Evolutionary conservation across 1,284 basidiomycete species (phyloP).

Genomic region (Ustilago xerochloae): DNA sequence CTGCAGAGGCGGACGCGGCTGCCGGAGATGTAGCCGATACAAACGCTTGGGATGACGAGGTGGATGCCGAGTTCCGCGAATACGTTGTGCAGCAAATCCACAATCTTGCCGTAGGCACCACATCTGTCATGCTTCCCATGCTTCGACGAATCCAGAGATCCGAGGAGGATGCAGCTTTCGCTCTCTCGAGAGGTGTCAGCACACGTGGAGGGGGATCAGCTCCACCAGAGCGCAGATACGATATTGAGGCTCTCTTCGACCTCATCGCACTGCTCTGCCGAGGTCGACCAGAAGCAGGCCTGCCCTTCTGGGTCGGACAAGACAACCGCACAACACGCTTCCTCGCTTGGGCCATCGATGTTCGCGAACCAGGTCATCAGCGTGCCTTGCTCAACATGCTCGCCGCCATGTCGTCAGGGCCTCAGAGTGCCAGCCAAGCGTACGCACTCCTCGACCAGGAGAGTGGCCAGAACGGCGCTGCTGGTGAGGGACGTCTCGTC

Average conservation of each 20-base stretch:
- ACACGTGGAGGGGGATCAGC: constrained; percentile 45
- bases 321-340: constrained; percentile 70
- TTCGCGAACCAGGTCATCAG: constrained; percentile 63
- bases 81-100: constrained; percentile 64
- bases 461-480: constrained; percentile 23
- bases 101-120: constrained; percentile 51
- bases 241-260: constrained; percentile 67
- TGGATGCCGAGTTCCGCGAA: constrained; percentile 61
- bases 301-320: constrained; percentile 61
- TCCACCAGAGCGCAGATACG: constrained; percentile 60
- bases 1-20: constrained; percentile 50
- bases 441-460: constrained; percentile 61
- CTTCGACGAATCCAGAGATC: constrained; percentile 64
- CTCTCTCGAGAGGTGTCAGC: constrained; percentile 36
- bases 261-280: constrained; percentile 60
- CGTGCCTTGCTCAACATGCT: constrained; percentile 66
- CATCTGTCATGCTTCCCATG: constrained; percentile 58
- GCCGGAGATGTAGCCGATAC: constrained; percentile 52
- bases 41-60: constrained; percentile 68
- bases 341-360: constrained; percentile 66
- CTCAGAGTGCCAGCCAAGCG: constrained; percentile 63
- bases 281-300: constrained; percentile 57
- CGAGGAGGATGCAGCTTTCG: constrained; percentile 66
- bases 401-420: constrained; percentile 59
- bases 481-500: constrained; percentile 56